A percentile compares a stretch with the other conserved stretches of the same genome.
Conservation (phyloP, 2,329 filamentous ascomycete genomes). For the Rhynchosporium secalis region DNA sequence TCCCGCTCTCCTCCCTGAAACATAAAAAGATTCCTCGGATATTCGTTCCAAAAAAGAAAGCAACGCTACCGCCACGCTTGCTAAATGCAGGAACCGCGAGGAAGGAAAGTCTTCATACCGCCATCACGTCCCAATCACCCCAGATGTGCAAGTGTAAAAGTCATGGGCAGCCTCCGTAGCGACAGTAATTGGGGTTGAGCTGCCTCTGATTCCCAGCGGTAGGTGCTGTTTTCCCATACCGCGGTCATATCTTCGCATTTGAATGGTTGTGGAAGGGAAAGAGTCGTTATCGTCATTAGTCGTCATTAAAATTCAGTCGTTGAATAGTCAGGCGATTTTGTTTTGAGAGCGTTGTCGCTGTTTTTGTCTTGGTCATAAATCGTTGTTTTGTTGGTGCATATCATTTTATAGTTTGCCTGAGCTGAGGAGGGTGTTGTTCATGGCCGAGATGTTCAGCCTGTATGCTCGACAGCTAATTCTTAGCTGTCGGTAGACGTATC, state of each 20-base stretch:
- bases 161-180: conserved; percentile 33
- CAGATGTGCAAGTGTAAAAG: conserved; percentile 20
- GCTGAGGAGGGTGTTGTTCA: conserved; percentile 18
- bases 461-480: conserved; percentile 31
- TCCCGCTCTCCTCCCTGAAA: conserved; percentile 17
- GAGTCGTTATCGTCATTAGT: conserved; percentile 27
- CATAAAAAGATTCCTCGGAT: conserved; percentile 25
- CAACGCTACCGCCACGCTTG: conserved; percentile 35
- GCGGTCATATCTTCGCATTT: conserved; percentile 32
- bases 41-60: conserved; percentile 22
- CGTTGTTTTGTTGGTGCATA: conserved; percentile 26
- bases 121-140: conserved; percentile 17
- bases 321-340: conserved; percentile 30
- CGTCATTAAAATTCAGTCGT: conserved; percentile 16
- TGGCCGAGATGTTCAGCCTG: conserved; percentile 25
- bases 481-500: conserved; percentile 33
- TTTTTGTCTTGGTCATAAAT: conserved; percentile 32
- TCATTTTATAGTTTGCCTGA: conserved; percentile 21
- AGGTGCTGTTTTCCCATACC: conserved; percentile 39
- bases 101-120: conserved; percentile 28
- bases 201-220: conserved; percentile 37
- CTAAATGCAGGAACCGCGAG: conserved; percentile 36
- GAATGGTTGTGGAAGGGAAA: conserved; percentile 22
- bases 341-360: conserved; percentile 29
- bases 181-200: conserved; percentile 36